phyloP scores from a whole-genome alignment of 2,329 filamentous ascomycete species.

The Hirsutella minnesotensis region DNA sequence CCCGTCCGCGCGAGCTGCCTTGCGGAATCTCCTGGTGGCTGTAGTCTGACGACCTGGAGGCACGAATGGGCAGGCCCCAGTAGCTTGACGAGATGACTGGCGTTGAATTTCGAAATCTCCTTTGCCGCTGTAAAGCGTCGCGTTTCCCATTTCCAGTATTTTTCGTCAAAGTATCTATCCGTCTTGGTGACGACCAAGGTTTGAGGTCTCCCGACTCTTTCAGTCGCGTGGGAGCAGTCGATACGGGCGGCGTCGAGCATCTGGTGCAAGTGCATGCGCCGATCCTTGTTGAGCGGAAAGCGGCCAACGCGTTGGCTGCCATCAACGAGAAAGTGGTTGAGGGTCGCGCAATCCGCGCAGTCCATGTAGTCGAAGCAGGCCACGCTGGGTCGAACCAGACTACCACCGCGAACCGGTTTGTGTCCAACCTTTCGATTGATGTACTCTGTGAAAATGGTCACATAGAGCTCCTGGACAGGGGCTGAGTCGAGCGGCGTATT shows the following conservation, averaged over 20 bases:
- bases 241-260: not conserved
- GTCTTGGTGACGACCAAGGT: not conserved
- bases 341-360: conserved; percentile 12
- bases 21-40: no score
- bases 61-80: no score
- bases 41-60: no score
- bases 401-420: conserved; percentile 4
- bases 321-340: conserved; percentile 16
- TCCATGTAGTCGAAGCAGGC: no score
- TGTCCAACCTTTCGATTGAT: conserved; percentile 10
- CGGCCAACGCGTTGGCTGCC: not conserved
- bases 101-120: no score
- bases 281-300: not conserved
- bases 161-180: no score
- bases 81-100: no score
- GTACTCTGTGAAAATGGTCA: conserved; percentile 10
- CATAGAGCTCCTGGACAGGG: conserved; percentile 13
- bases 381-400: conserved; percentile 3
- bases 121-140: no score
- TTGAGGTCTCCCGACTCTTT: not conserved
- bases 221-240: not conserved
- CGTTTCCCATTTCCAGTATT: no score
- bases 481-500: conserved; percentile 4
- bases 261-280: not conserved
- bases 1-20: no score